These are phyloP conservation scores for Monilinia polystroma DNA, from an alignment of 2,329 filamentous ascomycete species.

Conservation along the genomic window DNA sequence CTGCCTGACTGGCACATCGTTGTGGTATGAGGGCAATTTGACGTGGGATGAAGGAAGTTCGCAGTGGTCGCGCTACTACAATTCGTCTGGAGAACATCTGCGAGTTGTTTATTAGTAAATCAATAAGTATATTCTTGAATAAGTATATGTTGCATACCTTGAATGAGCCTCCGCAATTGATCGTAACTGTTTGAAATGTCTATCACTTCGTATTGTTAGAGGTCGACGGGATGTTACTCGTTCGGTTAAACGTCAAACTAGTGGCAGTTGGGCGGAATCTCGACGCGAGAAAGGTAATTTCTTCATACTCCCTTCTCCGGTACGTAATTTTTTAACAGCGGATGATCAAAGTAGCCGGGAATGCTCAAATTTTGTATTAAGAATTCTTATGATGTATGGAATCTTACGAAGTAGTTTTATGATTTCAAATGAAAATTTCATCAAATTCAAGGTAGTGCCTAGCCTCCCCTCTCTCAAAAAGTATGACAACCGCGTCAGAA, in stretches of 20 bases:
- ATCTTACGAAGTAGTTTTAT: conserved; percentile 54
- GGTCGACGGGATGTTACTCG: conserved; percentile 23
- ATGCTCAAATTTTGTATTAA: conserved; percentile 54
- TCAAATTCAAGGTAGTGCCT: conserved; percentile 51
- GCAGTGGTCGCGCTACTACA: conserved; percentile 51
- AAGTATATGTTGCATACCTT: conserved; percentile 7
- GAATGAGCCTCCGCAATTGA: conserved; percentile 17
- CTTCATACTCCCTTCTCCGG: conserved; percentile 22
- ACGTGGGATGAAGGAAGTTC: conserved; percentile 48
- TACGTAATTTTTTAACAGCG: conserved; percentile 17
- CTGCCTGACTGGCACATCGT: conserved; percentile 42
- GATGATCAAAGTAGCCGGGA: conserved; percentile 50
- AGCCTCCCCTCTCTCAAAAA: conserved; percentile 34
- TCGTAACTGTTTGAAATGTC: conserved; percentile 5
- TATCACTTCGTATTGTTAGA: conserved; percentile 11
- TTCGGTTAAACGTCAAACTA: conserved; percentile 30
- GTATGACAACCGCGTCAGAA: conserved; percentile 42
- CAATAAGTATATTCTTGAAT: neutral
- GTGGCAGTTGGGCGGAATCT: conserved; percentile 27
- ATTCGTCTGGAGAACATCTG: conserved; percentile 64
- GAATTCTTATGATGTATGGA: conserved; percentile 50
- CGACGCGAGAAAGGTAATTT: conserved; percentile 21
- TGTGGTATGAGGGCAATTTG: conserved; percentile 55
- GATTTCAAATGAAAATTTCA: conserved; percentile 57
- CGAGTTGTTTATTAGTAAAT: conserved; percentile 16